Base-by-base conservation (phyloP, 2,329 filamentous ascomycete genomes). In the Stagonosporopsis rhizophila region DNA sequence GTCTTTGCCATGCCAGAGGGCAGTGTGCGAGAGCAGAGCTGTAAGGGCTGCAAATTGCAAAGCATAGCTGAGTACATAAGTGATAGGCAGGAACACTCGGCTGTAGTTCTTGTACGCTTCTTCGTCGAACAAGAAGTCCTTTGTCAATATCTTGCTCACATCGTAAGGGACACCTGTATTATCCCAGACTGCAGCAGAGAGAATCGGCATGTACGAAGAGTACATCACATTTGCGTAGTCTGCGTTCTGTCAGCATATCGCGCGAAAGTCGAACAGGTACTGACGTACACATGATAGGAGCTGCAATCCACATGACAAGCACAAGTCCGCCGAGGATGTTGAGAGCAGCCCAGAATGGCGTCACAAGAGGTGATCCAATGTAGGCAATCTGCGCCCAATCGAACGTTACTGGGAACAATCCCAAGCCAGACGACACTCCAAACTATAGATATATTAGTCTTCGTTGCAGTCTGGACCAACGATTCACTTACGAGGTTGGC, bases 381-480 rank as follows among this genome's bases (percentile, higher is more conserved):
- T 94, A 86, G 0, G 92, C 91, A 60, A 96, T 88, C 71, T 96
- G 92, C 0, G 90, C 90, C 92, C 92, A 96, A 78, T 96, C 92
- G 69, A 96, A 96, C 0, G 92, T 96, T 67, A 96, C 73, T 0
- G 92, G 92, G 59, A 96, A 92, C 30, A 96, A 78, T 0, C 91
- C 91, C 14, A 96, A 82, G 2, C 92, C 92, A 2, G 91, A 94
- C n/a, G 87, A 85, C 15, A 94, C 89, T 15, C 92, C 92, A 70
- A 96, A 96, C 61, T 83, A 60, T 2, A 40, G 22, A n/a, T 25
- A 22, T 4, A 23, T 71, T 39, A 70, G 56, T 28, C 6, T 12
- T 25, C 2, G 1, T n/a, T 7, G 6, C n/a, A 5, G 17, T 3
- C 1, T 34, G 22, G 6, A 4, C 11, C 11, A n/a, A n/a, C 19